phyloP scores from a whole-genome alignment of 306 rosid species.

The Spatholobus suberectus region DNA sequence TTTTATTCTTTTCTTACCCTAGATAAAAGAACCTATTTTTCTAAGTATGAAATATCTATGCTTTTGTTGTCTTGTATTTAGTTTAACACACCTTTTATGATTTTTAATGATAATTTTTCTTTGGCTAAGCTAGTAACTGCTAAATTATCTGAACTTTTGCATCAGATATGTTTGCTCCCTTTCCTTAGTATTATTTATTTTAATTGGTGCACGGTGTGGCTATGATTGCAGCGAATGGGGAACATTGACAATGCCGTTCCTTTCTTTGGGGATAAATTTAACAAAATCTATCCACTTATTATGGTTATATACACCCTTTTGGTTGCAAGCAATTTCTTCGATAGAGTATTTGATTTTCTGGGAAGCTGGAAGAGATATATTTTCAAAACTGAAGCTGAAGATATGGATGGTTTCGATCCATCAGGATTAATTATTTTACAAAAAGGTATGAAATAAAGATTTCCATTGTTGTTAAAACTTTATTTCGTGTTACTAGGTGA shows the following conservation, averaged over 20 bases:
- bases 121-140: conserved; percentile 11
- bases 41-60: not conserved
- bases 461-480: conserved; percentile 5
- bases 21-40: not conserved
- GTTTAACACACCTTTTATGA: not conserved
- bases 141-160: conserved; percentile 19
- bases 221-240: conserved; percentile 88
- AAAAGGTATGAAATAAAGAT: conserved; percentile 62
- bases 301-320: conserved; percentile 93
- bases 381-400: conserved; percentile 87
- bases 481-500: not conserved
- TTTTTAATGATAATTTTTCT: not conserved
- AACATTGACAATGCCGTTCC: conserved; percentile 83
- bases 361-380: conserved; percentile 95
- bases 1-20: not conserved
- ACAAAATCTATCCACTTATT: conserved; percentile 92
- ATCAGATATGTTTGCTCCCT: not conserved
- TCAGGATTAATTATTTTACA: conserved; percentile 88
- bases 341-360: conserved; percentile 71
- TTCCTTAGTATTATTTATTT: conserved; percentile 17
- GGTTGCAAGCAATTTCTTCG: conserved; percentile 93
- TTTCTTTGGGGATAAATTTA: conserved; percentile 81
- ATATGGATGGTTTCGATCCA: conserved; percentile 95
- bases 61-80: not conserved
- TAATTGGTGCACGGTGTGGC: conserved; percentile 30